phyloP scores from a whole-genome alignment of 106 monocot genomes.

The Narthecium ossifragum region DNA sequence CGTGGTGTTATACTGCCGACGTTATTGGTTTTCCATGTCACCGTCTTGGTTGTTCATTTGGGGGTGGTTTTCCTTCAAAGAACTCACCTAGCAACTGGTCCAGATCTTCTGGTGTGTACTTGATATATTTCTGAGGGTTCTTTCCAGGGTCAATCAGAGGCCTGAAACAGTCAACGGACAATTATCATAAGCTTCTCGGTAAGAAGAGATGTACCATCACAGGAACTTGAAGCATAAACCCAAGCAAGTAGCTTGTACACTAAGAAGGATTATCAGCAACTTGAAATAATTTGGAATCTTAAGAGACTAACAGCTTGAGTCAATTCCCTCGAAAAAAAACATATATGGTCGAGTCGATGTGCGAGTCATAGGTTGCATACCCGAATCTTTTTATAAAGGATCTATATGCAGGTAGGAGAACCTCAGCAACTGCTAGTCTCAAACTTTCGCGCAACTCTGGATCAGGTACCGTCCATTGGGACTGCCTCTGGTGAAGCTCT shows the following conservation, averaged over 20 bases:
- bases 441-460: constrained; percentile 74
- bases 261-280: too few species aligned
- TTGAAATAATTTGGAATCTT: too few species aligned
- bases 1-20: too few species aligned
- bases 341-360: not conserved
- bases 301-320: not conserved
- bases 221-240: too few species aligned
- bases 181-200: constrained; percentile 14
- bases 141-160: constrained; percentile 41
- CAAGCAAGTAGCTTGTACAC: too few species aligned
- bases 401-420: constrained; percentile 74
- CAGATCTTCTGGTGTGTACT: constrained; percentile 43
- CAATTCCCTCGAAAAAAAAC: not conserved
- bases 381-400: constrained; percentile 71
- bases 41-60: too few species aligned
- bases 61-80: constrained; percentile 48
- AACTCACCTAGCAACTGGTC: constrained; percentile 47
- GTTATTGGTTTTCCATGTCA: too few species aligned
- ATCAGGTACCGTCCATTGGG: constrained; percentile 81
- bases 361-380: constrained; percentile 18
- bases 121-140: constrained; percentile 37
- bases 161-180: constrained; percentile 16
- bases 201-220: too few species aligned
- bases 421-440: constrained; percentile 74
- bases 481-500: constrained; percentile 67